Evolutionary conservation across 805 yeast genomes (phyloP), one percentile per base, ranked within the genome.

Genomic region (Lipomyces starkeyi): DNA sequence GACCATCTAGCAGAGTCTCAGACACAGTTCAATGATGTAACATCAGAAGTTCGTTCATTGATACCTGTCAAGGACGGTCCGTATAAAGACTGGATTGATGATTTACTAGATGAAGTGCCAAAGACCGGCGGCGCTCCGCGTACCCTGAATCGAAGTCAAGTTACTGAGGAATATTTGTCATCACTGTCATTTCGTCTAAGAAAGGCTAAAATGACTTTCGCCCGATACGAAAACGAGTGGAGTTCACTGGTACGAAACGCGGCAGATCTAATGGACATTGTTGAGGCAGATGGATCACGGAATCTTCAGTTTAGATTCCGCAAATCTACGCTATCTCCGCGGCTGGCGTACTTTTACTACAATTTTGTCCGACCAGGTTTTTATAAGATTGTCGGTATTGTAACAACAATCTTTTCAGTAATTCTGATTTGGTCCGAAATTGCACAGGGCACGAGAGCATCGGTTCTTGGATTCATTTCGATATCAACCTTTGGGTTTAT

Each of bases 401-500:
- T 82, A 0, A 74, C 88, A 22, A 81, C 81, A 13, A 55, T 74
- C 0, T 73, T 85, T 5, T 85, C 93, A 0, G 76, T 86, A 6
- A 74, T 86, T 1, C 79, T 91, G 2, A 82, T 89, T n/a, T 87
- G 90, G 79, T 88, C 93, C 22, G 97, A 91, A 75, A 79, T 89
- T 47, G 82, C 89, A 64, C 93, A 91, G 76, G 90, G 91, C 2
- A 86, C 93, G 0, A 80, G 75, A 61, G 77, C 87, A 17, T 90
- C 94, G 11, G 76, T 90, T 2, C 83, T 91, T 57, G 89, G 90
- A 68, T 52, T 81, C 2, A 70, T 87, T 2, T 76, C 87, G 32
- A 74, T 77, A 4, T 68, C 72, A 2, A 67, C 81, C 9, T 80
- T 76, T 74, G 78, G 80, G 79, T 83, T 72, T 76, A 84, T 63